Percentiles rank a stretch among this genome's conserved stretches.
phyloP scores from a whole-genome alignment of 2,329 filamentous ascomycete genomes.

The Cercospora janseana region DNA sequence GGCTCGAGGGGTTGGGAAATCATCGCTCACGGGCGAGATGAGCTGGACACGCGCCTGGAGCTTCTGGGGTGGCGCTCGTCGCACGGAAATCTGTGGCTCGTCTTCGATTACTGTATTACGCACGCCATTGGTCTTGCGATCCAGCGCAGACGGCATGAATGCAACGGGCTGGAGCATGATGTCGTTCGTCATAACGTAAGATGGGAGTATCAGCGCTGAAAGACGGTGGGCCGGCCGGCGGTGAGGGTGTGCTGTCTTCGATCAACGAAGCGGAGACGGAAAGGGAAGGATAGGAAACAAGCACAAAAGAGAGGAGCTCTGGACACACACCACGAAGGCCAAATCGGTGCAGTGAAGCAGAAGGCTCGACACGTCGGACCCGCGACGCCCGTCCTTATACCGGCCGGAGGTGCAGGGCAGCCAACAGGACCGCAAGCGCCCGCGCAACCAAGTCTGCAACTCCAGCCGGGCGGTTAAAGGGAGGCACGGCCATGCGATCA shows the following conservation, averaged over 20 bases:
- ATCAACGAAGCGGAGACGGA: conserved; percentile 44
- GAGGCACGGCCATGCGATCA: conserved; percentile 26
- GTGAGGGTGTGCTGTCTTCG: conserved; percentile 43
- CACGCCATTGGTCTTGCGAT: conserved; percentile 47
- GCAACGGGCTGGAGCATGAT: conserved; percentile 49
- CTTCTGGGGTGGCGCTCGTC: conserved; percentile 32
- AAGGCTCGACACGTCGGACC: conserved; percentile 24
- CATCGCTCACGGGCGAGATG: conserved; percentile 49
- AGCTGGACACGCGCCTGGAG: conserved; percentile 39
- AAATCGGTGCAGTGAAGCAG: conserved; percentile 24
- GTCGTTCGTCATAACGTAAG: conserved; percentile 41
- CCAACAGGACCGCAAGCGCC: conserved; percentile 25
- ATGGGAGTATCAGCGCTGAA: conserved; percentile 11
- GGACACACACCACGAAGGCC: conserved; percentile 26
- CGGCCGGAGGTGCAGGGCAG: conserved; percentile 16
- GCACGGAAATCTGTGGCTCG: conserved; percentile 40
- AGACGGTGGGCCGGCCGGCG: conserved; percentile 45
- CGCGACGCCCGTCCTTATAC: conserved; percentile 33
- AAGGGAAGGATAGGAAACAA: conserved; percentile 25
- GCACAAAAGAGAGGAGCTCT: conserved; percentile 29
- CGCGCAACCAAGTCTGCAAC: conserved; percentile 23
- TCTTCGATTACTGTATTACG: conserved; percentile 68
- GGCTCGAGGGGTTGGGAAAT: conserved; percentile 57
- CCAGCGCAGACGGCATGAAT: conserved; percentile 59
- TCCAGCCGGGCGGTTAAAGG: conserved; percentile 31